Conservation (phyloP, 2,329 filamentous ascomycete genomes). For the Botrytis porri region DNA sequence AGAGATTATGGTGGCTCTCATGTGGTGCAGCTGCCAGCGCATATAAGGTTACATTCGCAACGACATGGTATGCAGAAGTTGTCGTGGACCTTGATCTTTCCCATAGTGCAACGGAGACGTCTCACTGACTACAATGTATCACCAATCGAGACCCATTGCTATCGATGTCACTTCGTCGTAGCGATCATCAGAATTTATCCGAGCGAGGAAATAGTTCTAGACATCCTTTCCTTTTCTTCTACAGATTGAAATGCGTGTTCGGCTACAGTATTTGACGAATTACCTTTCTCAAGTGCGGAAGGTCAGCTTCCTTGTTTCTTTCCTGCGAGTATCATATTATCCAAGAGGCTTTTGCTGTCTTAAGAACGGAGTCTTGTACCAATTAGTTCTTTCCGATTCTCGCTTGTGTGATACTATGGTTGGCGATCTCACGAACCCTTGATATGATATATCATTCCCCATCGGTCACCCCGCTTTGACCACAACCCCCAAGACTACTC, state of each 20-base stretch:
- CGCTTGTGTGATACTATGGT: neutral
- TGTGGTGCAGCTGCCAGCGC: neutral
- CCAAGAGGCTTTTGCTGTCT: neutral
- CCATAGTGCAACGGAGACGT: neutral
- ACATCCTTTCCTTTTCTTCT: neutral
- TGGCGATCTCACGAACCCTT: neutral
- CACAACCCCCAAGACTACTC: neutral
- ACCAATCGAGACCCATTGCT: neutral
- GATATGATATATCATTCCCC: slow-evolving; percentile 9
- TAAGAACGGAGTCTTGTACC: neutral
- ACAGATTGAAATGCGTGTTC: neutral
- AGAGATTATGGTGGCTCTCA: neutral
- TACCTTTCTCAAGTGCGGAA: neutral
- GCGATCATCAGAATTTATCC: neutral
- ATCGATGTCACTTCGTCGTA: neutral
- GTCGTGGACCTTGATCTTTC: neutral
- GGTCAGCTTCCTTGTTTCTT: neutral
- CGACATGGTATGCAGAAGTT: neutral
- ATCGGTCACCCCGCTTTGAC: neutral
- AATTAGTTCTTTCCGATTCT: neutral
- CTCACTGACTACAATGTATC: neutral
- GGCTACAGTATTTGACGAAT: neutral
- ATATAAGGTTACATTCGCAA: neutral
- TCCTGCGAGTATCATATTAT: neutral
- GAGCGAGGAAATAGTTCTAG: neutral